Conservation (phyloP, 1,284 basidiomycete genomes). For the Cutaneotrichosporon curvatum region DNA sequence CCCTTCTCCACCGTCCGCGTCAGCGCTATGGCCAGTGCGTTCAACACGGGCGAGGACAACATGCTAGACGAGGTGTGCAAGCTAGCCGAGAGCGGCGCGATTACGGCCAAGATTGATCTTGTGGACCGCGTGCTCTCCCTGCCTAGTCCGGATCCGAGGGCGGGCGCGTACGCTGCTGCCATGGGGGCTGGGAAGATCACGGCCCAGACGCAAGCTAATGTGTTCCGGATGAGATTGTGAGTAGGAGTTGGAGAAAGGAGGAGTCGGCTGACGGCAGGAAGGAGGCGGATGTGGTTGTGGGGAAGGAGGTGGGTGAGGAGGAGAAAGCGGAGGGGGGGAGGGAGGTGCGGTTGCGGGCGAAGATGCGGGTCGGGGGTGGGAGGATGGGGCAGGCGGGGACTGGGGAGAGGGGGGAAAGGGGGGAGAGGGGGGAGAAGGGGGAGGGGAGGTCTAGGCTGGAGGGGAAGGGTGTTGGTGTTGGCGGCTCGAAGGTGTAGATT, state of each 20-base stretch:
- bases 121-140: conserved; percentile 34
- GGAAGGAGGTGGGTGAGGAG: conserved; percentile 8
- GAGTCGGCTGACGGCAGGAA: conserved; percentile 17
- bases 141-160: conserved; percentile 20
- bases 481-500: too few relatives aligned
- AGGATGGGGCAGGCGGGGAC: too few relatives aligned
- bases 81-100: conserved; percentile 23
- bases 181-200: conserved; percentile 21
- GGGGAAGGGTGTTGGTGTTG: too few relatives aligned
- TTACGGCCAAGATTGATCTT: conserved; percentile 36
- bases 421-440: too few relatives aligned
- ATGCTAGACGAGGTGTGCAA: conserved; percentile 27
- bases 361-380: too few relatives aligned
- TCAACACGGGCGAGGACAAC: conserved; percentile 16
- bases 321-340: too few relatives aligned
- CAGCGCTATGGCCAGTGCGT: conserved; percentile 31
- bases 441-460: too few relatives aligned
- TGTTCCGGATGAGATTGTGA: conserved; percentile 36
- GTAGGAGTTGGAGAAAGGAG: conserved; percentile 17
- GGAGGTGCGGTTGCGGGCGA: too few relatives aligned
- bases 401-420: too few relatives aligned
- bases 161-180: conserved; percentile 23
- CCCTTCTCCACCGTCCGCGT: conserved; percentile 35
- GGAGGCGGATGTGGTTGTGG: conserved; percentile 32
- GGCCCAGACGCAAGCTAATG: conserved; percentile 17